Base-by-base conservation (phyloP, 495 filamentous ascomycete genomes). In the Ascodesmis nigricans region DNA sequence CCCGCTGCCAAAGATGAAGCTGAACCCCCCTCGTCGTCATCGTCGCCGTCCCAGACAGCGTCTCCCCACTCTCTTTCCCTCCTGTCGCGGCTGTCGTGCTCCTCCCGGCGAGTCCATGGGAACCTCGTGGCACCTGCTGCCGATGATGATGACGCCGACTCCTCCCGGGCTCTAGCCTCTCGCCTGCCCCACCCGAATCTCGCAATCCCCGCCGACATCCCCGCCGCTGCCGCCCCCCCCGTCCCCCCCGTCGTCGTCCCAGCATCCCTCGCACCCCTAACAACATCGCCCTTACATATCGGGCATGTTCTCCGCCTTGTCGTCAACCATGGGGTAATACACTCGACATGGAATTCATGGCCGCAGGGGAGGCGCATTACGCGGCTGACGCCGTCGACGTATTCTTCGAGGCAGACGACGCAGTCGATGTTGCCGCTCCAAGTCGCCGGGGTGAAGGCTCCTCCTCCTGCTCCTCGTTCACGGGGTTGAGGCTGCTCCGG, bases 361-460 rank as follows among this genome's bases (percentile, higher is more conserved):
- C 87, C 87, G 56, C 87, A 97, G n/a, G 87, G 87, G 33, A 97
- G 58, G 44, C 78, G 91, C 87, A 97, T 97, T 11, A 97, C 90
- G 38, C 69, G 62, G 52, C 81, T 91, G 45, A 95, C 71, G 19
- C 87, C 84, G 53, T 93, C 90, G 11, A 91, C 62, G 53, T 95
- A 97, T 47, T 97, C 90, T 55, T 97, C 87, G 31, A 95, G 59
- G 43, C 87, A 97, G 16, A 97, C 83, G n/a, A 91, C 87, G 50
- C 87, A 97, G 53, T 95, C 87, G 1, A 78, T 28, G 26, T 31
- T 23, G 11, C 38, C 38, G 18, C 35, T 42, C 31, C 40, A 43
- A n/a, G n/a, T n/a, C n/a, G n/a, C n/a, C n/a, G n/a, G n/a, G n/a
- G n/a, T n/a, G n/a, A n/a, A n/a, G 41, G 41, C 1, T 29, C 29